phyloP scores from a whole-genome alignment of 192 early-diverging fungal genomes.

The Linnemannia schmuckeri region DNA sequence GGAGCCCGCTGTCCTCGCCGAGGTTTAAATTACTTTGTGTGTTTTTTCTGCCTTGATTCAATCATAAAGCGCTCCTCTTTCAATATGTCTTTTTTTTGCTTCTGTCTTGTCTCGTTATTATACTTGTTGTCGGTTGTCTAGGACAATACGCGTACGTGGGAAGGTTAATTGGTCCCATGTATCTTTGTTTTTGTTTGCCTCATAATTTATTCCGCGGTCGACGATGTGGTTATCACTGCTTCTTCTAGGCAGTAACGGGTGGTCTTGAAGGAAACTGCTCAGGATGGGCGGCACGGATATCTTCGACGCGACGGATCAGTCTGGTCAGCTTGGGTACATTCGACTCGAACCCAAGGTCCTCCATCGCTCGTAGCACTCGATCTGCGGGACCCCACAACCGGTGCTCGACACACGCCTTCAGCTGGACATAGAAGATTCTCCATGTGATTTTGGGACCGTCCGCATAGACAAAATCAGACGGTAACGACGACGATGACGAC shows the following conservation, averaged over 20 bases:
- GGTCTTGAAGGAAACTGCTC: too few species aligned
- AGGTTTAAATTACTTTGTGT: conserved; percentile 38
- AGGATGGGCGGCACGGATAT: neutral
- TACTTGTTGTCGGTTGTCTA: neutral
- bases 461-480: too few species aligned
- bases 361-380: conserved; percentile 25
- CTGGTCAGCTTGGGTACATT: conserved; percentile 22
- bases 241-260: too few species aligned
- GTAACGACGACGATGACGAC: neutral
- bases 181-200: too few species aligned
- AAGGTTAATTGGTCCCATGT: too few species aligned
- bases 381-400: conserved; percentile 23
- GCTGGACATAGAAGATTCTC: conserved; percentile 25
- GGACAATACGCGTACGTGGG: too few species aligned
- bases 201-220: too few species aligned
- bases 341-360: conserved; percentile 17
- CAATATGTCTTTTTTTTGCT: neutral
- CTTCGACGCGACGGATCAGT: conserved; percentile 25
- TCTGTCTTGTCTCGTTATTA: neutral
- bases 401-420: conserved; percentile 33
- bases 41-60: neutral
- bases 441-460: neutral
- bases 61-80: conserved; percentile 1
- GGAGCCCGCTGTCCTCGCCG: conserved; percentile 79
- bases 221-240: too few species aligned